A percentile compares a stretch with the other conserved stretches of the same genome.
Conservation (phyloP, 164 flowering plant species). For the Tetracentron sinense region DNA sequence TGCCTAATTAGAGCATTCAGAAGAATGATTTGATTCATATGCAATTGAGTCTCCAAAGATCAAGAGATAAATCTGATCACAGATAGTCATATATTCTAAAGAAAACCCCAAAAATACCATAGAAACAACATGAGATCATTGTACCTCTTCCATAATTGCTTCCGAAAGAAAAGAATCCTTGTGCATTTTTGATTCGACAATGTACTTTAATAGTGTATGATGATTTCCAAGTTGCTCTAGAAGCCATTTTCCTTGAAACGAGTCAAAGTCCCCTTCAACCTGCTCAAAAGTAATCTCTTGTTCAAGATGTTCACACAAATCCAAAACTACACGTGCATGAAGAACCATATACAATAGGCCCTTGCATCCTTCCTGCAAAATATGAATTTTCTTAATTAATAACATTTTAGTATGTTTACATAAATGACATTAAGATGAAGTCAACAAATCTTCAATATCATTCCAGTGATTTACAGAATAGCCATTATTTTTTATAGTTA, state of each 20-base stretch:
- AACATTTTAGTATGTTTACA: too few species aligned
- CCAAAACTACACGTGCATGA: constrained; percentile 95
- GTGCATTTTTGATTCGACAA: constrained; percentile 89
- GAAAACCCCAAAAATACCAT: not conserved
- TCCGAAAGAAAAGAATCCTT: constrained; percentile 82
- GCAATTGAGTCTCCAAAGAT: not conserved
- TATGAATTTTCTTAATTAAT: not conserved
- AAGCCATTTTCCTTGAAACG: constrained; percentile 84
- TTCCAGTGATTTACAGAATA: not conserved
- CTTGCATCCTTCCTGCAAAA: constrained; percentile 94
- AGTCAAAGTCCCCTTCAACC: constrained; percentile 95
- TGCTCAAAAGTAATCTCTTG: constrained; percentile 87
- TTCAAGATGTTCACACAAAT: constrained; percentile 74
- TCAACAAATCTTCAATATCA: too few species aligned
- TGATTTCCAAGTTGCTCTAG: constrained; percentile 89
- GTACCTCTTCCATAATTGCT: constrained; percentile 96
- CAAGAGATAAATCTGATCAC: not conserved
- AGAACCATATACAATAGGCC: constrained; percentile 93
- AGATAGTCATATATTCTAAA: not conserved
- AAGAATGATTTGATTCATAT: too few species aligned
- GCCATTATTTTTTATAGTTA: not conserved
- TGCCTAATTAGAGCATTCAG: too few species aligned
- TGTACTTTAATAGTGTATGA: constrained; percentile 79
- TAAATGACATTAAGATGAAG: too few species aligned
- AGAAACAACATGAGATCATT: not conserved